phyloP scores from a whole-genome alignment of 2,329 filamentous ascomycete genomes.

The Cercospora zeina region DNA sequence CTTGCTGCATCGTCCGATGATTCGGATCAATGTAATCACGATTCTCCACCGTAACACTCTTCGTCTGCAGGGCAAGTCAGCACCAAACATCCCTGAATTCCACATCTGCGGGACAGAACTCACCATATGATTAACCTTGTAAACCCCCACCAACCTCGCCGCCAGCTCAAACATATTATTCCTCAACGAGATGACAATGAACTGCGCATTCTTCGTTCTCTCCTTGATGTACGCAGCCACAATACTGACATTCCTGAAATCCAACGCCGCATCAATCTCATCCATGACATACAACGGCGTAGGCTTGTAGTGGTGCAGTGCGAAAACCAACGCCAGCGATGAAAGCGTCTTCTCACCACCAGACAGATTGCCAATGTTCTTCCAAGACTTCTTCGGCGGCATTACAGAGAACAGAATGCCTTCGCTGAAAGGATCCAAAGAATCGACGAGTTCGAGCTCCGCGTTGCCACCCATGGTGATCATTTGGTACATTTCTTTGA shows the following conservation, averaged over 20 bases:
- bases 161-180: constrained; percentile 99
- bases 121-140: constrained; percentile 98
- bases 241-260: constrained; percentile 97
- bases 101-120: constrained; percentile 30
- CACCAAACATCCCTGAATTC: not conserved
- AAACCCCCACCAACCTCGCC: constrained; percentile 90
- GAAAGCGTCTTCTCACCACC: constrained; percentile 97
- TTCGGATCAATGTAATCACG: constrained; percentile 47
- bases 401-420: constrained; percentile 97
- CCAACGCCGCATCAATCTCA: constrained; percentile 95
- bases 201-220: constrained; percentile 97
- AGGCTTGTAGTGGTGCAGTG: constrained; percentile 95
- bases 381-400: constrained; percentile 99
- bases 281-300: constrained; percentile 99
- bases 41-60: constrained; percentile 56
- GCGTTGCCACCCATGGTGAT: constrained; percentile 99
- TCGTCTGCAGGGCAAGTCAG: constrained; percentile 44
- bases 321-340: constrained; percentile 93
- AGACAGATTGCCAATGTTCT: constrained; percentile 94
- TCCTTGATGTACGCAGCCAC: constrained; percentile 99
- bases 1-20: constrained; percentile 19
- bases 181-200: constrained; percentile 94
- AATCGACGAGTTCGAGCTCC: constrained; percentile 94
- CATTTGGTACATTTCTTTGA: constrained; percentile 99
- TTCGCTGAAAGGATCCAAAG: constrained; percentile 92